These are phyloP conservation scores for Mitragyna speciosa DNA, from an alignment of 257 asterid species.

Conservation along the genomic window DNA sequence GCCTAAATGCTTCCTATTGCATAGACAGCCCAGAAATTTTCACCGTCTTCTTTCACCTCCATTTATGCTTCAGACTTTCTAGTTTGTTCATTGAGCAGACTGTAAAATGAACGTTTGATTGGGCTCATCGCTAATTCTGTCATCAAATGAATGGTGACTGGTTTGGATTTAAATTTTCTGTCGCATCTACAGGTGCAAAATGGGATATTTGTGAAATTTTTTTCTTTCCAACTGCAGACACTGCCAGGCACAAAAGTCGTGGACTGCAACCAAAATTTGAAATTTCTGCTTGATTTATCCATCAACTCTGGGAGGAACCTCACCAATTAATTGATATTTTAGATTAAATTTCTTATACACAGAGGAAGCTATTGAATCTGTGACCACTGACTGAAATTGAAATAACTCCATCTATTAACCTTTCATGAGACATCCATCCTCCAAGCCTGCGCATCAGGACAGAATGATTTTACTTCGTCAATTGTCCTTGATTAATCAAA, in stretches of 20 bases:
- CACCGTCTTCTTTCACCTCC: not conserved
- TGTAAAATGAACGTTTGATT: not conserved
- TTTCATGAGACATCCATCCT: not conserved
- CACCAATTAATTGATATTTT: not conserved
- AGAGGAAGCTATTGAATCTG: not conserved
- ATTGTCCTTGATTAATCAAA: not conserved
- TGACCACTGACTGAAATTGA: not conserved
- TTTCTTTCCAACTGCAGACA: too few species aligned
- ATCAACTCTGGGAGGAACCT: not conserved
- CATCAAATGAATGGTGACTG: not conserved
- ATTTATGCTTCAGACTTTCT: not conserved
- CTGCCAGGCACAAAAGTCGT: too few species aligned
- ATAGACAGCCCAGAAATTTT: not conserved
- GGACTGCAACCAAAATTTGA: too few species aligned
- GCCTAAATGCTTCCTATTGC: constrained; percentile 1
- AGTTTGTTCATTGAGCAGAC: not conserved
- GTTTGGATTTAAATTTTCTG: not conserved
- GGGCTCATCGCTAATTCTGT: not conserved
- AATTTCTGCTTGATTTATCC: not conserved
- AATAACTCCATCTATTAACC: not conserved
- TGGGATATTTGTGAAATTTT: not conserved
- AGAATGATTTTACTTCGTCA: not conserved
- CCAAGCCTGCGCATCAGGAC: not conserved
- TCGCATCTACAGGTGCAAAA: not conserved
- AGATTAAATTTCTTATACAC: not conserved